Percentiles rank a stretch among this genome's conserved stretches.
phyloP scores from a whole-genome alignment of 176 grass and related monocot species.

The Avena eriantha region DNA sequence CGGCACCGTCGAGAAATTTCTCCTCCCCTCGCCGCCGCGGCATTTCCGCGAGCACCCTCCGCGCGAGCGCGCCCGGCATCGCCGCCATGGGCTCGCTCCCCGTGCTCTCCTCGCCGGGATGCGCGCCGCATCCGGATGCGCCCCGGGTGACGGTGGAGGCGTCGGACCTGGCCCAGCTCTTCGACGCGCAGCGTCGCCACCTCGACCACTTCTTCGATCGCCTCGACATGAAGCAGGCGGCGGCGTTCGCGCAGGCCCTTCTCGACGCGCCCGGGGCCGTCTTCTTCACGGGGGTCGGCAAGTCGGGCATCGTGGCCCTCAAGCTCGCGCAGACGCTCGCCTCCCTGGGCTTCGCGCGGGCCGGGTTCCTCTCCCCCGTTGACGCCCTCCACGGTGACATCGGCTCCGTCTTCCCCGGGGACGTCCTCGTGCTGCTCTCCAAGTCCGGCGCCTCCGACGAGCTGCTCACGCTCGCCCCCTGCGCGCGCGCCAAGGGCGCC shows the following conservation, averaged over 20 bases:
- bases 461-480: constrained; percentile 80
- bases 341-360: constrained; percentile 76
- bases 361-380: constrained; percentile 75
- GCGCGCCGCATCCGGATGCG: background rate
- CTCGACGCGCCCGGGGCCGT: constrained; percentile 75
- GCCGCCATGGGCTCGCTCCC: constrained; percentile 53
- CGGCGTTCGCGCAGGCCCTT: constrained; percentile 74
- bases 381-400: constrained; percentile 98
- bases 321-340: constrained; percentile 91
- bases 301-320: constrained; percentile 82
- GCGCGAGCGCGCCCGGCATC: background rate
- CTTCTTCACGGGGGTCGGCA: constrained; percentile 94
- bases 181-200: constrained; percentile 67
- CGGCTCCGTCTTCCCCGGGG: constrained; percentile 74
- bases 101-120: constrained; percentile 20
- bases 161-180: constrained; percentile 61
- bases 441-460: constrained; percentile 96
- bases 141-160: constrained; percentile 46
- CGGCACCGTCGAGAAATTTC: too few relatives aligned
- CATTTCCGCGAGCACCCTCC: constrained; percentile 36
- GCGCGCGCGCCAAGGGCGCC: constrained; percentile 83
- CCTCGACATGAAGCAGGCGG: constrained; percentile 71
- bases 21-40: background rate
- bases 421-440: constrained; percentile 85
- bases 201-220: constrained; percentile 83